Percentiles rank a stretch among this genome's conserved stretches.
Conservation (phyloP, 345 rosid genomes). For the Barbarea vulgaris region DNA sequence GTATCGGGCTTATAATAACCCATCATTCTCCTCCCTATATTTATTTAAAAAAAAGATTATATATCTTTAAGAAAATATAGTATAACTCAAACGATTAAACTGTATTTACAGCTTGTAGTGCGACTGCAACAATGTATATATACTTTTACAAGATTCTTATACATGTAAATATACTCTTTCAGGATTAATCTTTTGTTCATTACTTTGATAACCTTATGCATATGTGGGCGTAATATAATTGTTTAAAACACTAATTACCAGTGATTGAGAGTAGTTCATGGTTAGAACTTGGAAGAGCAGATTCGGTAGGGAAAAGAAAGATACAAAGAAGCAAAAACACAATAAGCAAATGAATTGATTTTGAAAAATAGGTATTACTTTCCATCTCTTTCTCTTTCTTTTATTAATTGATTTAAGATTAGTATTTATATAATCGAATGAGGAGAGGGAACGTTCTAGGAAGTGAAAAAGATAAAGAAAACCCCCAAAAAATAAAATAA, state of each 20-base stretch:
- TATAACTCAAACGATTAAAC: no score
- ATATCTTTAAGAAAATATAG: no score
- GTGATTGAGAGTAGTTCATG: background rate
- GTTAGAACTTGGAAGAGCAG: background rate
- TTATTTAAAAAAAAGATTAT: no score
- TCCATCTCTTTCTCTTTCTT: background rate
- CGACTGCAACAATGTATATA: no score
- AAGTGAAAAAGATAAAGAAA: background rate
- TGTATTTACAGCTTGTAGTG: no score
- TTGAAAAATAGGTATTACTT: background rate
- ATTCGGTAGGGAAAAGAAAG: conserved; percentile 12
- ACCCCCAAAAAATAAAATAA: background rate
- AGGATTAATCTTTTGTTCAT: background rate
- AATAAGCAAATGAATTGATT: background rate
- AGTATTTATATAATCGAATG: background rate
- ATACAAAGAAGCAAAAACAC: conserved; percentile 10
- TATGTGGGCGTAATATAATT: background rate
- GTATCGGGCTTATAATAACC: background rate
- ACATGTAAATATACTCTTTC: background rate
- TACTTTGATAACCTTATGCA: background rate
- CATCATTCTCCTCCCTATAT: conserved; percentile 3
- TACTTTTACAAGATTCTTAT: background rate
- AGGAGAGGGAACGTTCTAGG: background rate
- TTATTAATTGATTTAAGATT: background rate
- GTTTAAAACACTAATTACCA: conserved; percentile 10